Evolutionary conservation across 768 basidiomycete genomes (phyloP).

Genomic region (Kwoniella bestiolae): DNA sequence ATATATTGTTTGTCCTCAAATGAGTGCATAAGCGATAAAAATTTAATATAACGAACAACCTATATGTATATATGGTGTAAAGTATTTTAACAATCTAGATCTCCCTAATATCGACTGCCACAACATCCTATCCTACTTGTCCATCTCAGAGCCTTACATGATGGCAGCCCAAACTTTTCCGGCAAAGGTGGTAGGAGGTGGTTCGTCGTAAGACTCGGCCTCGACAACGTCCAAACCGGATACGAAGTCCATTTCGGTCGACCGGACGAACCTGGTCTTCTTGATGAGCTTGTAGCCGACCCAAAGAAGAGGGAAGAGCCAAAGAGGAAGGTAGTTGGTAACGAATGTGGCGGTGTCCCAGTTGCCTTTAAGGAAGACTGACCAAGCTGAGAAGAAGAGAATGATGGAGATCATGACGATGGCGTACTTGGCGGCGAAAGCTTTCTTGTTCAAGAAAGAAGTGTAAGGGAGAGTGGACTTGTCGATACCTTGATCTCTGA

Average conservation of each 20-base stretch:
- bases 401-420: conserved; percentile 53
- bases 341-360: conserved; percentile 74
- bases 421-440: conserved; percentile 58
- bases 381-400: conserved; percentile 55
- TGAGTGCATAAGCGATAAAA: conserved; percentile 5
- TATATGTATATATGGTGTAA: conserved; percentile 6
- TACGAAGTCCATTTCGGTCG: conserved; percentile 83
- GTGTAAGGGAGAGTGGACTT: conserved; percentile 72
- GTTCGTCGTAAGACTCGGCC: conserved; percentile 64
- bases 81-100: background rate
- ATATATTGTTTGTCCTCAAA: background rate
- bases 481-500: conserved; percentile 78
- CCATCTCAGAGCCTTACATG: conserved; percentile 61
- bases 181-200: conserved; percentile 68
- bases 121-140: background rate
- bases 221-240: conserved; percentile 72
- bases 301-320: conserved; percentile 72
- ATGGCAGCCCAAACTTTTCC: conserved; percentile 81
- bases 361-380: conserved; percentile 62
- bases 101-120: background rate
- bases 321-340: conserved; percentile 70
- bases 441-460: conserved; percentile 63
- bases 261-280: conserved; percentile 60
- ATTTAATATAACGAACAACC: background rate
- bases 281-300: conserved; percentile 65